Evolutionary conservation across 148 eudicot genomes (phyloP).

Genomic region (Vaccinium myrtillus): DNA sequence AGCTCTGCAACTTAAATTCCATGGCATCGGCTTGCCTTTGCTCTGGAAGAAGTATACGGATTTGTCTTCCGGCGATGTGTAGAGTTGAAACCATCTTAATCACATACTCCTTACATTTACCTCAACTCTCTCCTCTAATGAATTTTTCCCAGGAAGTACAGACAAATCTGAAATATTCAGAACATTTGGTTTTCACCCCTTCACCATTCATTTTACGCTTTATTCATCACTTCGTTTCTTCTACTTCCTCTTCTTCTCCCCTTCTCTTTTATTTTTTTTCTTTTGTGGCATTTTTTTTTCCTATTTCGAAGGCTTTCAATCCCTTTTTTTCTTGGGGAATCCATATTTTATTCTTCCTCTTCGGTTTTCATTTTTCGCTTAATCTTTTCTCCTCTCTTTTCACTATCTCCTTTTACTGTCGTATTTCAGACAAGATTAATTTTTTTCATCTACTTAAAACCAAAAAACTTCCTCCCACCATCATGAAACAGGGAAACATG

Average conservation of each 20-base stretch:
- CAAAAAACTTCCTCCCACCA: conserved; percentile 34
- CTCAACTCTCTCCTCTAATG: background rate
- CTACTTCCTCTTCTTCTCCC: conserved; percentile 8
- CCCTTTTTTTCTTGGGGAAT: background rate
- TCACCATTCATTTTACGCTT: conserved; percentile 3
- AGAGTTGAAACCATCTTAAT: conserved; percentile 1
- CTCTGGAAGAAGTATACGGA: conserved; percentile 19
- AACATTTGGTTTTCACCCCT: background rate
- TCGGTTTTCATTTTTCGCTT: conserved; percentile 9
- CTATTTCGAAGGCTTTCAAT: background rate
- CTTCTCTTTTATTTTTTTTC: conserved; percentile 8
- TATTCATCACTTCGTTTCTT: conserved; percentile 10
- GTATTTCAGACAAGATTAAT: background rate
- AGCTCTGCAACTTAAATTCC: conserved; percentile 22
- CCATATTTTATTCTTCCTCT: conserved; percentile 7
- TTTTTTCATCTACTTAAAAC: conserved; percentile 6
- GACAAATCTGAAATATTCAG: background rate
- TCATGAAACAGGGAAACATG: conserved; percentile 38
- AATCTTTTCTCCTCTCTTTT: conserved; percentile 7
- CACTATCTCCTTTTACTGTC: background rate
- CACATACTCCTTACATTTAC: background rate
- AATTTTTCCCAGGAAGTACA: background rate
- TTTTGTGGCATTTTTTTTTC: conserved; percentile 15
- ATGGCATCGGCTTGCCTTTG: conserved; percentile 18
- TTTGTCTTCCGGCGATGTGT: conserved; percentile 4